These are phyloP conservation scores for Adenanthera pavonina DNA, from an alignment of 306 rosid species.

Conservation along the genomic window DNA sequence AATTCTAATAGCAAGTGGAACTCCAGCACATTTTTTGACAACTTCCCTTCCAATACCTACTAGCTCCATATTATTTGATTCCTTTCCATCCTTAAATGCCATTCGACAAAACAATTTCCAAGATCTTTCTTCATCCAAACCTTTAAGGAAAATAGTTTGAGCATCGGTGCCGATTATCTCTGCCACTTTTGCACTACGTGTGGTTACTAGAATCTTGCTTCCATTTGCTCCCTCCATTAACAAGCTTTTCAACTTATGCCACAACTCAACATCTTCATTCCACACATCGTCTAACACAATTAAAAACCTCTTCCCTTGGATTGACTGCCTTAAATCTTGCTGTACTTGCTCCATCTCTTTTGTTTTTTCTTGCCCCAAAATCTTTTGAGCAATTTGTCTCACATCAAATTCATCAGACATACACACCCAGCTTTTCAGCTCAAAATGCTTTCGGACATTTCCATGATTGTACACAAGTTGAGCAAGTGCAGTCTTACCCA, in stretches of 20 bases:
- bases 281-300: slow-evolving; percentile 55
- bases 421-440: slow-evolving; percentile 46
- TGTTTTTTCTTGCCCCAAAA: slow-evolving; percentile 26
- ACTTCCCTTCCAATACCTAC: neutral
- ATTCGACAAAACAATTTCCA: slow-evolving; percentile 42
- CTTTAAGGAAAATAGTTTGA: slow-evolving; percentile 18
- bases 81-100: slow-evolving; percentile 32
- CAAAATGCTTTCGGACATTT: slow-evolving; percentile 27
- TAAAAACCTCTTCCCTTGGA: slow-evolving; percentile 37
- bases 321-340: slow-evolving; percentile 13
- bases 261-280: slow-evolving; percentile 35
- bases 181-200: slow-evolving; percentile 39
- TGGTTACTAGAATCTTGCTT: slow-evolving; percentile 46
- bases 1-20: neutral
- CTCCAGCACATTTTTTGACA: neutral
- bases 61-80: slow-evolving; percentile 6
- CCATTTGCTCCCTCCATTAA: slow-evolving; percentile 43
- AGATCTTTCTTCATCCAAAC: slow-evolving; percentile 29
- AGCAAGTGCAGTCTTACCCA: slow-evolving; percentile 59
- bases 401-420: slow-evolving; percentile 53
- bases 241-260: slow-evolving; percentile 40
- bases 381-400: slow-evolving; percentile 36
- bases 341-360: slow-evolving; percentile 37
- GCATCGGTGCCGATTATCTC: neutral
- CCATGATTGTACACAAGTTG: slow-evolving; percentile 41